Evolutionary conservation across 805 yeast species (phyloP).

Genomic region (Kuraishia molischiana): DNA sequence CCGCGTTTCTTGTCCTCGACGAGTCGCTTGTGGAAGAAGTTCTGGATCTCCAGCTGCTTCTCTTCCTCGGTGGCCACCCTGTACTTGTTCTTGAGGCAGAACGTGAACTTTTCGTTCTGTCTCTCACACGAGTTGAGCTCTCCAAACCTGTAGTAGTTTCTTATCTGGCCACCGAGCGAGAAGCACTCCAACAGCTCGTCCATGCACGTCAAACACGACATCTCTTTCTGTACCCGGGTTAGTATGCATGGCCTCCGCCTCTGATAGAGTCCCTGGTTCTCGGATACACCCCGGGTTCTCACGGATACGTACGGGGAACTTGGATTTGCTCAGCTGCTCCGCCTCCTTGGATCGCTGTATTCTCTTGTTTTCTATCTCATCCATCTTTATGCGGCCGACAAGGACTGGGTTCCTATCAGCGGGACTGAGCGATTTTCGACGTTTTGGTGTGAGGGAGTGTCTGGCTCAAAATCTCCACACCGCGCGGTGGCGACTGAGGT

Average conservation of each 20-base stretch:
- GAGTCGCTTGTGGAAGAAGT: constrained; percentile 56
- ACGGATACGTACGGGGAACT: background rate
- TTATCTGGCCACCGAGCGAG: constrained; percentile 83
- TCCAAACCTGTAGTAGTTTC: constrained; percentile 80
- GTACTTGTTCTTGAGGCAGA: constrained; percentile 58
- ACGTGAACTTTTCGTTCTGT: constrained; percentile 68
- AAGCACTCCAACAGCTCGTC: constrained; percentile 82
- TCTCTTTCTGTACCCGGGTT: constrained; percentile 20
- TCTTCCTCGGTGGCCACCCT: constrained; percentile 43
- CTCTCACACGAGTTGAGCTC: constrained; percentile 60
- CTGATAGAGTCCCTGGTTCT: too few relatives aligned
- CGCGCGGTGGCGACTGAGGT: too few relatives aligned
- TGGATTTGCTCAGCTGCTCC: background rate
- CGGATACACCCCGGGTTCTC: too few relatives aligned
- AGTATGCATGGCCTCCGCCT: too few relatives aligned
- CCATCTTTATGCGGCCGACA: too few relatives aligned
- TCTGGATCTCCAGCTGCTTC: constrained; percentile 42
- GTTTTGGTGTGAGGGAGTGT: too few relatives aligned
- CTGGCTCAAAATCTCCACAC: too few relatives aligned
- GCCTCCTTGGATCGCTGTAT: background rate
- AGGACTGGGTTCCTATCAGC: too few relatives aligned
- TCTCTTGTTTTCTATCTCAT: too few relatives aligned
- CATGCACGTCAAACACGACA: constrained; percentile 75
- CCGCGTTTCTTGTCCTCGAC: constrained; percentile 58
- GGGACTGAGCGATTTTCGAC: too few relatives aligned